Percentiles rank a stretch among this genome's conserved stretches.
phyloP scores from a whole-genome alignment of 2,329 filamentous ascomycete species.

The Penicillium sp. region DNA sequence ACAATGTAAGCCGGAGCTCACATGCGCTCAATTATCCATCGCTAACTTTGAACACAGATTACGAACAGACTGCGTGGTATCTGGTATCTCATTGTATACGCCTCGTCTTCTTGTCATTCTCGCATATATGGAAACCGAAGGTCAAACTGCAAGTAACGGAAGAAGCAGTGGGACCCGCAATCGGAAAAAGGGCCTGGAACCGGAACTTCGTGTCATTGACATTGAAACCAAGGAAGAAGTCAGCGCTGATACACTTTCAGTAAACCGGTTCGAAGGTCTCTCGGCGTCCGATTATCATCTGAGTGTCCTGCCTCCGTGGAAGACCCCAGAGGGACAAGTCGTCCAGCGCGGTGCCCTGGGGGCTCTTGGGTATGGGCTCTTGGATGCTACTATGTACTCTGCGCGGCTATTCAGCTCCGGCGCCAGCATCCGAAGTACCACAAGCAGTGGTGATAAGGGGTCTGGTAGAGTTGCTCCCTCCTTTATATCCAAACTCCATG shows the following conservation, averaged over 20 bases:
- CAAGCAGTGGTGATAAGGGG: slow-evolving; percentile 56
- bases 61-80: slow-evolving; percentile 96
- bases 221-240: slow-evolving; percentile 78
- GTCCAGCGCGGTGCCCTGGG: slow-evolving; percentile 74
- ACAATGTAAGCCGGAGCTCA: slow-evolving; percentile 70
- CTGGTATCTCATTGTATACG: slow-evolving; percentile 94
- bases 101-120: slow-evolving; percentile 86
- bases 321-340: slow-evolving; percentile 59
- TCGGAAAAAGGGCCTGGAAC: slow-evolving; percentile 75
- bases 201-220: slow-evolving; percentile 88
- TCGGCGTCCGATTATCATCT: slow-evolving; percentile 91
- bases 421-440: slow-evolving; percentile 68
- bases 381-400: slow-evolving; percentile 88
- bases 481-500: slow-evolving; percentile 56
- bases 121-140: slow-evolving; percentile 78
- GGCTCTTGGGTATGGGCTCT: slow-evolving; percentile 71
- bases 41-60: slow-evolving; percentile 56
- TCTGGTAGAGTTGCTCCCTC: slow-evolving; percentile 53
- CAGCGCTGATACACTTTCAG: slow-evolving; percentile 79
- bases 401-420: slow-evolving; percentile 82
- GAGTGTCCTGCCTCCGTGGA: slow-evolving; percentile 74
- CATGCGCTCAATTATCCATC: slow-evolving; percentile 14
- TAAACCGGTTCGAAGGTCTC: slow-evolving; percentile 83
- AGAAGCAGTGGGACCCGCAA: slow-evolving; percentile 60
- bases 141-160: slow-evolving; percentile 57